Conservation (phyloP, 2,329 filamentous ascomycete genomes). For the Monosporascus ibericus region DNA sequence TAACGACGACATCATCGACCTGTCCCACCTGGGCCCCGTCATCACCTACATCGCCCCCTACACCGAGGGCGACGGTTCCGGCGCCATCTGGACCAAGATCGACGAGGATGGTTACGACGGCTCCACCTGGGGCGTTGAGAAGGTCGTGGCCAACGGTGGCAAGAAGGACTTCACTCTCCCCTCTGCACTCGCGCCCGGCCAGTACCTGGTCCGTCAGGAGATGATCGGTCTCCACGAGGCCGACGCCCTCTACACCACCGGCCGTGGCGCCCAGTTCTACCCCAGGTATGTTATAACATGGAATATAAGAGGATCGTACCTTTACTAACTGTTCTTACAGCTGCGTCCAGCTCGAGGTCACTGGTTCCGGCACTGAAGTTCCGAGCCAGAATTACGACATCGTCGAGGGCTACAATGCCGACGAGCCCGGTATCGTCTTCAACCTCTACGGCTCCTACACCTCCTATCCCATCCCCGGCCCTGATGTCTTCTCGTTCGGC, state of each 20-base stretch:
- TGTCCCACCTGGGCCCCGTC: constrained; percentile 47
- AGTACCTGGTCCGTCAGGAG: constrained; percentile 50
- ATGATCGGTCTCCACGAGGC: constrained; percentile 48
- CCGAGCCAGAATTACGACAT: constrained; percentile 39
- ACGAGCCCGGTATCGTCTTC: constrained; percentile 52
- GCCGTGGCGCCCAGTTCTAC: constrained; percentile 47
- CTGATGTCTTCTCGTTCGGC: constrained; percentile 25
- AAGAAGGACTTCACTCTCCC: constrained; percentile 43
- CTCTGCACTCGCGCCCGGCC: constrained; percentile 36
- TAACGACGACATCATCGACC: constrained; percentile 45
- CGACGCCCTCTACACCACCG: constrained; percentile 22
- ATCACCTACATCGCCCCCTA: constrained; percentile 45
- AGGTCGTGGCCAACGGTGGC: constrained; percentile 43
- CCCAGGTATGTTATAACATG: constrained; percentile 23
- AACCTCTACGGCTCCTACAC: constrained; percentile 45
- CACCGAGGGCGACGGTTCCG: constrained; percentile 35
- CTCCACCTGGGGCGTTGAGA: constrained; percentile 36
- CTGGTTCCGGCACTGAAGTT: constrained; percentile 43
- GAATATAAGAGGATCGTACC: too few relatives aligned
- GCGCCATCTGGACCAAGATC: constrained; percentile 46
- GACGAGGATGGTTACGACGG: constrained; percentile 30
- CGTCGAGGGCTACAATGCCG: constrained; percentile 48
- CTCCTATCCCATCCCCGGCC: constrained; percentile 30
- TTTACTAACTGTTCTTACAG: constrained; percentile 9
- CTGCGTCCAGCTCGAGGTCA: constrained; percentile 56